Conservation (phyloP, 2,329 filamentous ascomycete species). For the Hypomyces rosellus region DNA sequence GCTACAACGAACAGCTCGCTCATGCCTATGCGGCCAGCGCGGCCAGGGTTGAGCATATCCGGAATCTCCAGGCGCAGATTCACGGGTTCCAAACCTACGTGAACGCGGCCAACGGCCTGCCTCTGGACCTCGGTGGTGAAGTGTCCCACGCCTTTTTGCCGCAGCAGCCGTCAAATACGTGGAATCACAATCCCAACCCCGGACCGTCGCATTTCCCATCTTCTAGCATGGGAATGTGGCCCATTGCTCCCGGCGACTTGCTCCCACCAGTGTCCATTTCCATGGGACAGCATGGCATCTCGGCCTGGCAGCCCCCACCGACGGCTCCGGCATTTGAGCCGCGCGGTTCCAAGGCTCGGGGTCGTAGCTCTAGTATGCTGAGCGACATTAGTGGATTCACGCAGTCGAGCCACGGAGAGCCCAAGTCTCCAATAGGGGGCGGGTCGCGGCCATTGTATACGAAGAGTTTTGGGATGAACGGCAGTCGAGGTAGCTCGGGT, state of each 20-base stretch:
- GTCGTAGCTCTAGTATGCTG: constrained; percentile 60
- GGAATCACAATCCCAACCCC: constrained; percentile 29
- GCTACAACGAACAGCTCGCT: constrained; percentile 38
- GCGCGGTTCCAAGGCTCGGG: constrained; percentile 39
- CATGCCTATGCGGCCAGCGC: constrained; percentile 30
- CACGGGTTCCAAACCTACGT: constrained; percentile 27
- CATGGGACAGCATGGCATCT: constrained; percentile 23
- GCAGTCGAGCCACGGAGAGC: constrained; percentile 50
- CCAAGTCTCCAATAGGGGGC: constrained; percentile 17
- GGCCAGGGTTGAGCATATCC: constrained; percentile 24
- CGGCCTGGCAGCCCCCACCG: constrained; percentile 31
- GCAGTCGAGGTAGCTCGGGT: constrained; percentile 32
- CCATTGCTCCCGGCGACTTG: constrained; percentile 27
- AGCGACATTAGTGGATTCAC: constrained; percentile 62
- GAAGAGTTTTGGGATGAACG: constrained; percentile 16
- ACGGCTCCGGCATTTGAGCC: constrained; percentile 32
- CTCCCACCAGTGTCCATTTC: constrained; percentile 25
- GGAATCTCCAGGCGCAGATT: constrained; percentile 26
- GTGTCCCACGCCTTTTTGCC: neutral
- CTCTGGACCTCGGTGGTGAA: constrained; percentile 20
- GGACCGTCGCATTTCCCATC: constrained; percentile 28
- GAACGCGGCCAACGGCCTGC: constrained; percentile 26
- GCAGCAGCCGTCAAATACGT: constrained; percentile 10
- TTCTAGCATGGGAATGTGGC: constrained; percentile 23
- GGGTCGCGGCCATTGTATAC: constrained; percentile 10